Conservation (phyloP, 352 stramenopile genomes). For the Phytophthora foliorum region DNA sequence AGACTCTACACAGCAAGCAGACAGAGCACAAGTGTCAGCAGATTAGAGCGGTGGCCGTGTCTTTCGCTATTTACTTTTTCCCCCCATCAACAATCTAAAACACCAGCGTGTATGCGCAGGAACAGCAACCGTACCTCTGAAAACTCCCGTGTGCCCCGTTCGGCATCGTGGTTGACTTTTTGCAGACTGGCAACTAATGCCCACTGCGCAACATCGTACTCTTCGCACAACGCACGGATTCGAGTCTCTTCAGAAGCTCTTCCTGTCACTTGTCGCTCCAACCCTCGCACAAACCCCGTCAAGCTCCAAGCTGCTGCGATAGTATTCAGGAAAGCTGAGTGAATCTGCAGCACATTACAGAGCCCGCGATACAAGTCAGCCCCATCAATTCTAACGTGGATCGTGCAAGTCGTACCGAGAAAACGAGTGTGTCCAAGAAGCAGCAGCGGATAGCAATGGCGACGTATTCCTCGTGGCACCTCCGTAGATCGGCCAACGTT, state of each 20-base stretch:
- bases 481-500: slow-evolving; percentile 43
- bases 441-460: slow-evolving; percentile 43
- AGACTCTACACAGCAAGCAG: slow-evolving; percentile 52
- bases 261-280: slow-evolving; percentile 37
- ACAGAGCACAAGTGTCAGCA: slow-evolving; percentile 35
- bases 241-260: slow-evolving; percentile 24
- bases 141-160: slow-evolving; percentile 49
- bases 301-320: slow-evolving; percentile 45
- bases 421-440: slow-evolving; percentile 44
- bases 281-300: slow-evolving; percentile 39
- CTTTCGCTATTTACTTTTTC: slow-evolving; percentile 32
- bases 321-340: slow-evolving; percentile 32
- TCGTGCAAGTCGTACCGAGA: slow-evolving; percentile 28
- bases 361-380: neutral
- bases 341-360: slow-evolving; percentile 35
- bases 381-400: neutral
- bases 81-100: slow-evolving; percentile 19
- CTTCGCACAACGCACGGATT: slow-evolving; percentile 29
- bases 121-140: slow-evolving; percentile 42
- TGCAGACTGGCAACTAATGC: slow-evolving; percentile 41
- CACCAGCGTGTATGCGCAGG: slow-evolving; percentile 15
- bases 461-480: slow-evolving; percentile 51
- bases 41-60: slow-evolving; percentile 27
- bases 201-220: slow-evolving; percentile 35
- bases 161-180: slow-evolving; percentile 24